Conservation (phyloP, 1,139 yeast genomes). For the Taphrina confusa region DNA sequence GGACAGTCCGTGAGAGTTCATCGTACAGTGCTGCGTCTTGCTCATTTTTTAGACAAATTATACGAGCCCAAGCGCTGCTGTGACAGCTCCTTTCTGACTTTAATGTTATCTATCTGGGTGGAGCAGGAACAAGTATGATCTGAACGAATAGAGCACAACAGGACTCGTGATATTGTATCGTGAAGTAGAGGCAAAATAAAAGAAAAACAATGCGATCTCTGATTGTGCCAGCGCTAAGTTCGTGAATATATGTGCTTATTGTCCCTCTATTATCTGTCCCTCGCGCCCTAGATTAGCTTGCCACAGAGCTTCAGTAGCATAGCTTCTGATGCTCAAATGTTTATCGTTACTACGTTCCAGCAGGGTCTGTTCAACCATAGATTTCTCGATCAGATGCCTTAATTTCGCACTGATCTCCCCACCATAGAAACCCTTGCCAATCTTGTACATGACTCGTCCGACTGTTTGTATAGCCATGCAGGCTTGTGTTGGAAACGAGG, state of each 20-base stretch:
- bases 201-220: no score
- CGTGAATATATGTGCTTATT: neutral
- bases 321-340: slow-evolving; percentile 61
- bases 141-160: neutral
- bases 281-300: slow-evolving; percentile 61
- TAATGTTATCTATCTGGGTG: neutral
- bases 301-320: slow-evolving; percentile 94
- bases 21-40: no score
- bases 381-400: slow-evolving; percentile 70
- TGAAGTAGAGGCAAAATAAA: slow-evolving; percentile 1
- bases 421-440: slow-evolving; percentile 62
- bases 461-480: slow-evolving; percentile 81
- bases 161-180: neutral
- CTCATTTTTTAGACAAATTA: no score
- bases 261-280: slow-evolving; percentile 13
- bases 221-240: slow-evolving; percentile 2
- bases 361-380: slow-evolving; percentile 69
- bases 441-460: slow-evolving; percentile 80
- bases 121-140: neutral
- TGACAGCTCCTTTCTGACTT: slow-evolving; percentile 2
- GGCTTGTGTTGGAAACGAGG: slow-evolving; percentile 80
- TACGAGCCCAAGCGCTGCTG: no score
- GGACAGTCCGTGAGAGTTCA: no score
- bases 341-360: slow-evolving; percentile 76
- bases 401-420: slow-evolving; percentile 61